These are phyloP conservation scores for Aspergillus haitiensis DNA, from an alignment of 495 filamentous ascomycete species.

Conservation along the genomic window DNA sequence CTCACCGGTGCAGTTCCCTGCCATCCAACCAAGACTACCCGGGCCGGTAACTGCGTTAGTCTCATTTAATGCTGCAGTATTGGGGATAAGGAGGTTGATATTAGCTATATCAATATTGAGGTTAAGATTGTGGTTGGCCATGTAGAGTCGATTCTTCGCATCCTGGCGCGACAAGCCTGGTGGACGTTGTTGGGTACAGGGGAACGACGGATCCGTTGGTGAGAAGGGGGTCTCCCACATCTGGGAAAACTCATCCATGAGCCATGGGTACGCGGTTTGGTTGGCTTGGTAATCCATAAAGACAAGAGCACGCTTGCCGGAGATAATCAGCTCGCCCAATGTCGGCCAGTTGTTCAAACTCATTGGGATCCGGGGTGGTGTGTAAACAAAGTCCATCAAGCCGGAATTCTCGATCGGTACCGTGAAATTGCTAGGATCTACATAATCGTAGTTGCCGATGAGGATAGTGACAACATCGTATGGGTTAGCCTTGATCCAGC, in stretches of 20 bases:
- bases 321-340: conserved; percentile 72
- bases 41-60: conserved; percentile 66
- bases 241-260: conserved; percentile 66
- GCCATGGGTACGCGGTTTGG: conserved; percentile 67
- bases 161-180: conserved; percentile 55
- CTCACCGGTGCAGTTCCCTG: conserved; percentile 65
- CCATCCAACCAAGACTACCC: conserved; percentile 72
- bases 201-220: conserved; percentile 58
- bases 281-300: conserved; percentile 86
- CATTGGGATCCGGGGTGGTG: conserved; percentile 68
- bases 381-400: conserved; percentile 68
- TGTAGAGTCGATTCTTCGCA: conserved; percentile 67
- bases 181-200: conserved; percentile 59
- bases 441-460: conserved; percentile 77
- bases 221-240: conserved; percentile 69
- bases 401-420: conserved; percentile 65
- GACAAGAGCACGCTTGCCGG: conserved; percentile 59
- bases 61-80: conserved; percentile 59
- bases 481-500: conserved; percentile 75
- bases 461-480: conserved; percentile 92
- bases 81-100: conserved; percentile 69
- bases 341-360: conserved; percentile 79
- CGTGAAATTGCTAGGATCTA: conserved; percentile 59
- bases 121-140: conserved; percentile 93
- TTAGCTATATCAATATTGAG: conserved; percentile 64